phyloP scores from a whole-genome alignment of 2,329 filamentous ascomycete species.

The Hypoxylon sp. region DNA sequence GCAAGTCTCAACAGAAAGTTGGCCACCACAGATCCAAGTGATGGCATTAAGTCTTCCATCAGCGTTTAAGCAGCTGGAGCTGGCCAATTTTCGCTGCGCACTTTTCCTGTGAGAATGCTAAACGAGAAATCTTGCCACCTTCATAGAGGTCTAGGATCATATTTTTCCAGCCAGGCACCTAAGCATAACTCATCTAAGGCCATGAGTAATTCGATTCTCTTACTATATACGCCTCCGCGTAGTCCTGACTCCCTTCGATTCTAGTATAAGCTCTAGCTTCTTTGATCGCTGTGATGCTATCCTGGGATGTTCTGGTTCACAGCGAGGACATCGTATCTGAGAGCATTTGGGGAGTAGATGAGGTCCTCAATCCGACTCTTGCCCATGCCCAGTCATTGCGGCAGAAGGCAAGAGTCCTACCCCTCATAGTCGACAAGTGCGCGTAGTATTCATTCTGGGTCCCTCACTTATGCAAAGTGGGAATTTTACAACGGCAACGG shows the following conservation, averaged over 20 bases:
- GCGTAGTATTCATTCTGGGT: not conserved
- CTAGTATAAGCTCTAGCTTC: not conserved
- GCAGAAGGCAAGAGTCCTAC: not conserved
- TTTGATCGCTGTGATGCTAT: not conserved
- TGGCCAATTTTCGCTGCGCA: not conserved
- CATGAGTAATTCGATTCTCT: not conserved
- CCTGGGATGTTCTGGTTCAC: not conserved
- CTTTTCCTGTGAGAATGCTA: not conserved
- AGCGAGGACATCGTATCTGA: too few species aligned
- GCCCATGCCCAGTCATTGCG: not conserved
- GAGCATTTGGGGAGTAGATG: not conserved
- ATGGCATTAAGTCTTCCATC: not conserved
- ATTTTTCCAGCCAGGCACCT: not conserved
- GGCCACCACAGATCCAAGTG: not conserved
- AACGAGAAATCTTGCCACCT: not conserved
- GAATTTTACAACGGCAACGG: constrained; percentile 20
- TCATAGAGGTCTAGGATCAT: not conserved
- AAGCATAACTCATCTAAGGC: not conserved
- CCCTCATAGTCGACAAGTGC: constrained; percentile 2
- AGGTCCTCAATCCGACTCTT: not conserved
- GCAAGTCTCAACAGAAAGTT: not conserved
- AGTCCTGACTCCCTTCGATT: not conserved
- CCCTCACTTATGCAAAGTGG: not conserved
- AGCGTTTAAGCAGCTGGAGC: not conserved
- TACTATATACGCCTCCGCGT: not conserved